Evolutionary conservation across 768 basidiomycete species (phyloP).

Genomic region (Chlorophyllum brunneum): DNA sequence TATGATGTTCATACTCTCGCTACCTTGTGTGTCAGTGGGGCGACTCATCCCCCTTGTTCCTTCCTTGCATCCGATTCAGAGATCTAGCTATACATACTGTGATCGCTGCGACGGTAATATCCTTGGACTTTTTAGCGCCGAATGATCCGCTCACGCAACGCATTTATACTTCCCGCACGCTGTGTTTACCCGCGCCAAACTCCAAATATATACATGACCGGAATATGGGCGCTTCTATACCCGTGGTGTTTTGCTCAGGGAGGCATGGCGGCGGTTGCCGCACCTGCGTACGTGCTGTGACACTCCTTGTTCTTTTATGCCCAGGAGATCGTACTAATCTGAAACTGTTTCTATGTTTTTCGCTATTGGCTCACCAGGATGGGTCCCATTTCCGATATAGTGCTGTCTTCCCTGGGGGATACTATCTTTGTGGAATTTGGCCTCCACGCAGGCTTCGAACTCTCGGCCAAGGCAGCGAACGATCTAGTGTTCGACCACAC

Average conservation of each 20-base stretch:
- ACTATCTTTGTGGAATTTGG: constrained; percentile 57
- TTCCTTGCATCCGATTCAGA: constrained; percentile 62
- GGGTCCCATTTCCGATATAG: constrained; percentile 50
- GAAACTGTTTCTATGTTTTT: neutral
- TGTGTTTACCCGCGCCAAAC: neutral
- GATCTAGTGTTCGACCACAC: constrained; percentile 49
- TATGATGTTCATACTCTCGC: neutral
- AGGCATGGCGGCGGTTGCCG: constrained; percentile 38
- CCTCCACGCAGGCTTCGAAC: constrained; percentile 49
- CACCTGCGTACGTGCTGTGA: constrained; percentile 31
- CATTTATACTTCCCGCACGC: constrained; percentile 5
- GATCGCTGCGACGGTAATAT: constrained; percentile 54
- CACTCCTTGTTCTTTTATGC: neutral
- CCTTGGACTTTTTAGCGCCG: constrained; percentile 9
- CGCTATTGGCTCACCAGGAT: constrained; percentile 28
- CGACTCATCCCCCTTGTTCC: constrained; percentile 56
- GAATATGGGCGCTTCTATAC: neutral
- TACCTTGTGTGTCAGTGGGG: constrained; percentile 45
- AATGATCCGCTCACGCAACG: constrained; percentile 3
- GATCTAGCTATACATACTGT: constrained; percentile 60
- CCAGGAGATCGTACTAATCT: neutral
- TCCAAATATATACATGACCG: neutral
- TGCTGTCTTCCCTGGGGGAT: constrained; percentile 49
- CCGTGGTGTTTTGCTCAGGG: constrained; percentile 26
- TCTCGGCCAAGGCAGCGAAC: constrained; percentile 45